phyloP scores from a whole-genome alignment of 495 filamentous ascomycete genomes.

The Podospora pseudocomata region DNA sequence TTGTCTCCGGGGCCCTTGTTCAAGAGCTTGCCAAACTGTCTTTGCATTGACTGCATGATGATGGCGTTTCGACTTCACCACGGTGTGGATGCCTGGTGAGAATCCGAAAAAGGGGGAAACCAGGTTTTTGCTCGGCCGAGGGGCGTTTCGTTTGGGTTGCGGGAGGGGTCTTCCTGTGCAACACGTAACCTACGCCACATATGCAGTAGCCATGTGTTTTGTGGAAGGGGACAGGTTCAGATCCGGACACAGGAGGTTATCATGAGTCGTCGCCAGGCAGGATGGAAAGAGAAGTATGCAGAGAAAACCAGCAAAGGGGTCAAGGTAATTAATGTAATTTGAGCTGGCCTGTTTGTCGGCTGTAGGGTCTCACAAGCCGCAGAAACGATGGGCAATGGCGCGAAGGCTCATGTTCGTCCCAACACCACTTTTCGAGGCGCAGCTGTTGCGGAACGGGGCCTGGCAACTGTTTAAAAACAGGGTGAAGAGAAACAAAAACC shows the following conservation, averaged over 20 bases:
- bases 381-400: neutral
- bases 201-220: neutral
- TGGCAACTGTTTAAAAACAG: neutral
- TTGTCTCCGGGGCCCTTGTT: slow-evolving; percentile 69
- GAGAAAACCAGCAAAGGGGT: neutral
- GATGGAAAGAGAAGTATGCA: neutral
- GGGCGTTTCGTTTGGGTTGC: neutral
- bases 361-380: slow-evolving; percentile 10
- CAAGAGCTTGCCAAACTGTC: slow-evolving; percentile 69
- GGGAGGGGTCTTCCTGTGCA: neutral
- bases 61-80: slow-evolving; percentile 20
- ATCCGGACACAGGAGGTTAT: neutral
- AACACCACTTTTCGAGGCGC: slow-evolving; percentile 13
- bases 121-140: neutral
- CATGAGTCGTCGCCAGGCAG: neutral
- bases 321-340: slow-evolving; percentile 1
- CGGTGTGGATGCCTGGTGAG: neutral
- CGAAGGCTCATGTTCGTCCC: slow-evolving; percentile 10
- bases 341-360: slow-evolving; percentile 5
- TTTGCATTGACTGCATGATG: slow-evolving; percentile 83
- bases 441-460: neutral
- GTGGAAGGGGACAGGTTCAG: neutral
- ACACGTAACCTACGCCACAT: neutral
- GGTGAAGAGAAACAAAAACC: neutral
- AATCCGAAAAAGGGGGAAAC: neutral